Conservation (phyloP, 352 stramenopile species). For the Phytopythium mirpurense region DNA sequence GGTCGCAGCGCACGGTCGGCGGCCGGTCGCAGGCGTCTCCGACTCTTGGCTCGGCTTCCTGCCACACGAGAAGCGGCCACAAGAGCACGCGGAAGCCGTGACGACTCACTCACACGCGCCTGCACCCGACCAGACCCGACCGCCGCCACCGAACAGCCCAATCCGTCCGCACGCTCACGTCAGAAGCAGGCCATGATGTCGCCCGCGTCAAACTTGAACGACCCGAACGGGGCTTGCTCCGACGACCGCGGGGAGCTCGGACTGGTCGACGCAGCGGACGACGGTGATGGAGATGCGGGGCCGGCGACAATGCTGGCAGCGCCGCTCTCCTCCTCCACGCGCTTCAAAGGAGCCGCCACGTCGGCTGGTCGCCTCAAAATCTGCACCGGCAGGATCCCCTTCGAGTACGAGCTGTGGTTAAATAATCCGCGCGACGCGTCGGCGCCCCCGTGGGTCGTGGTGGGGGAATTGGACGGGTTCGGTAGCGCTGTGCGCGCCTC, state of each 20-base stretch:
- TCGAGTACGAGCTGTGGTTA: slow-evolving; percentile 38
- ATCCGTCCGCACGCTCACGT: slow-evolving; percentile 48
- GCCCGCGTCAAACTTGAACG: slow-evolving; percentile 77
- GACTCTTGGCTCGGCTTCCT: slow-evolving; percentile 1
- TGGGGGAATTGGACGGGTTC: background rate
- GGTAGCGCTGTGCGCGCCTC: background rate
- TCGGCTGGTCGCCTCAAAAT: slow-evolving; percentile 31
- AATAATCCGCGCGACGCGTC: slow-evolving; percentile 34
- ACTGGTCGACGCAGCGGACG: slow-evolving; percentile 12
- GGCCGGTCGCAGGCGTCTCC: background rate
- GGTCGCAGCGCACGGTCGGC: background rate
- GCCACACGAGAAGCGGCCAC: slow-evolving; percentile 7
- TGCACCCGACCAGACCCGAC: background rate
- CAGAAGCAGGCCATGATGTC: slow-evolving; percentile 89
- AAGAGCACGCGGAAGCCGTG: background rate
- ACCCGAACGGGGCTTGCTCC: slow-evolving; percentile 35
- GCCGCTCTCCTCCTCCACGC: slow-evolving; percentile 40
- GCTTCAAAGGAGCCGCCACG: slow-evolving; percentile 35
- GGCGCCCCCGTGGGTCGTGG: background rate
- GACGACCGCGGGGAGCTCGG: slow-evolving; percentile 31
- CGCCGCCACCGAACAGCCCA: slow-evolving; percentile 2
- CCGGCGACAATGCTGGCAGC: background rate
- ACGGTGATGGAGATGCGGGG: slow-evolving; percentile 14
- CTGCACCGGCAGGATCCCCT: slow-evolving; percentile 34
- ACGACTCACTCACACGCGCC: slow-evolving; percentile 1